Evolutionary conservation across 768 basidiomycete species (phyloP).

Genomic region (Boletus reticulatus): DNA sequence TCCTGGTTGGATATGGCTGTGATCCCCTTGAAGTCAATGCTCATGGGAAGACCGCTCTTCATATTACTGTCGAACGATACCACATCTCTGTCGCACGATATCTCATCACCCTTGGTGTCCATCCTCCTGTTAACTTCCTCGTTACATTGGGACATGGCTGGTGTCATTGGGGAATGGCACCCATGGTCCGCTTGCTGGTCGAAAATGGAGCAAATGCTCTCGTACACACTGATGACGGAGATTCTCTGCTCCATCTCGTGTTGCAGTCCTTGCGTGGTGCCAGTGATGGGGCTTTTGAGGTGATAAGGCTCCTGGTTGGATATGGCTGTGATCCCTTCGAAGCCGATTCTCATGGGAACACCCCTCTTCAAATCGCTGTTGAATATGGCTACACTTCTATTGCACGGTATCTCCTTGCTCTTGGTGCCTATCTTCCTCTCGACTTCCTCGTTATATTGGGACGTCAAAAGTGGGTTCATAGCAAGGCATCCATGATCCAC

Average conservation of each 20-base stretch:
- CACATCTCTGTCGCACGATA: not conserved
- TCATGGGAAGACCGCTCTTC: not conserved
- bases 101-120: not conserved
- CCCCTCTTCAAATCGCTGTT: not conserved
- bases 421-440: not conserved
- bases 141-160: not conserved
- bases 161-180: not conserved
- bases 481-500: not conserved
- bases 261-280: not conserved
- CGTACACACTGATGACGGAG: not conserved
- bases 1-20: not conserved
- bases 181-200: not conserved
- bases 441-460: no score
- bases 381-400: no score
- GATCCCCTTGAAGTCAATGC: not conserved
- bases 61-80: not conserved
- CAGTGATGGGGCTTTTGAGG: not conserved
- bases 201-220: not conserved
- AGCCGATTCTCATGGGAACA: not conserved
- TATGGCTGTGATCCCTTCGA: not conserved
- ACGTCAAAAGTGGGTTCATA: not conserved
- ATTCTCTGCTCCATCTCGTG: not conserved
- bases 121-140: not conserved
- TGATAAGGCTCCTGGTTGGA: not conserved
- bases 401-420: not conserved